Conservation (phyloP, 139 green algal genomes). For the Eudorina sp. region DNA sequence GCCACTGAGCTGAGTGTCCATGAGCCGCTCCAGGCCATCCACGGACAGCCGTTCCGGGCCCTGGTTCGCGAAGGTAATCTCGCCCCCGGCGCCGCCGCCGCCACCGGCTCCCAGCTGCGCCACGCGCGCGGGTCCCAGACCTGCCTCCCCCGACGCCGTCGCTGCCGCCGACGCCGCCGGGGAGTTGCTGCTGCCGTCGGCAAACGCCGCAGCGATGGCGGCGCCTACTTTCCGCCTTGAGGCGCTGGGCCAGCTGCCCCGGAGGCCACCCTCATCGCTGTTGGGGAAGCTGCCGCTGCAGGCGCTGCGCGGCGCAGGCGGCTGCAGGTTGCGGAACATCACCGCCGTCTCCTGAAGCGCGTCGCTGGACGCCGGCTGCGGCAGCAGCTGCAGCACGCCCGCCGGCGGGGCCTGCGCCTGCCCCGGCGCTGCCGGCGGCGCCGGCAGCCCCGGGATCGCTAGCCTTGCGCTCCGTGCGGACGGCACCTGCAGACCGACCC, state of each 20-base stretch:
- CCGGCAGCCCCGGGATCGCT: no score
- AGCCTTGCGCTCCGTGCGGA: no score
- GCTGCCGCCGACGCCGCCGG: background rate
- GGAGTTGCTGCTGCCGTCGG: background rate
- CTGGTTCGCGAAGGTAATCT: slow-evolving; percentile 5
- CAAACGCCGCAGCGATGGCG: background rate
- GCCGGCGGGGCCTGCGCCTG: no score
- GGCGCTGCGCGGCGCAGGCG: background rate
- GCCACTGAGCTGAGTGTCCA: background rate
- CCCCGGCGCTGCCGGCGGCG: no score
- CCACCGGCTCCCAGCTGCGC: background rate
- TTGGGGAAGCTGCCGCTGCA: background rate
- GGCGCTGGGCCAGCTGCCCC: background rate
- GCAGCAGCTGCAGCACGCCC: background rate
- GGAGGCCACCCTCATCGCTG: background rate
- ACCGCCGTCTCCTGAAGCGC: background rate
- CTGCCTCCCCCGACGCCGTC: background rate
- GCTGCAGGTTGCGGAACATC: slow-evolving; percentile 3
- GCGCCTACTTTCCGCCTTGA: background rate
- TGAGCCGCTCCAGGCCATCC: background rate
- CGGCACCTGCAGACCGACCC: no score
- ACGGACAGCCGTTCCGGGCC: background rate
- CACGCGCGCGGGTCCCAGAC: background rate
- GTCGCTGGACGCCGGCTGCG: background rate
- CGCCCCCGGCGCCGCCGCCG: background rate